Evolutionary conservation across 768 basidiomycete genomes (phyloP), one percentile per base, ranked within the genome.

Genomic region (Arthromyces matolae): DNA sequence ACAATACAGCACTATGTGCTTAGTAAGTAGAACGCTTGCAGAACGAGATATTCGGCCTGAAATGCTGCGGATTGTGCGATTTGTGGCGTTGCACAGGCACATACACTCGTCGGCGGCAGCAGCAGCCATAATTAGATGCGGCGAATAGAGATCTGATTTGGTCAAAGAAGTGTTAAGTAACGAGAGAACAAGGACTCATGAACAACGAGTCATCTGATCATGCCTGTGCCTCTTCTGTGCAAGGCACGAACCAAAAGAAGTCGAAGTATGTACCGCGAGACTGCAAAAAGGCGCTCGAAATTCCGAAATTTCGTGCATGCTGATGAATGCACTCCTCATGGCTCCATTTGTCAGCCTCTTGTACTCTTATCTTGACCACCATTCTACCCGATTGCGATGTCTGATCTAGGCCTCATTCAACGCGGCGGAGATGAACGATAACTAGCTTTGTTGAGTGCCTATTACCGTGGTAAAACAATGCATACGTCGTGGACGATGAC

Each of bases 231-330:
- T 27, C 37, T 32, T 20, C 45, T 45, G 33, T 25, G 39, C 46
- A 55, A 49, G 51, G 55, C 45, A 56, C 49, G 45, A 42, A 28
- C 38, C 43, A n/a, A 10, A 42, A 50, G 49, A 47, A 53, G 44
- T 41, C 37, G 40, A 50, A 51, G 23, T n/a, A n/a, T n/a, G 16
- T 46, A 34, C 37, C 35, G 47, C 31, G 41, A 39, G 27, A 20
- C 44, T 42, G 41, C 45, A 18, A 32, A 53, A 42, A 47, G 35
- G 40, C 50, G 47, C 43, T 31, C 41, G 49, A 48, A 25, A 41
- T 27, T 35, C 49, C 49, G 45, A 56, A 49, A 56, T 53, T 25
- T 27, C 32, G 31, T 35, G 12, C 28, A 45, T 28, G 35, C 40
- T 13, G 38, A 45, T 31, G 48, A 32, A 29, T 22, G 27, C 13